These are phyloP conservation scores for Backusella australiensis DNA, from an alignment of 192 early-diverging fungal species.

Conservation along the genomic window DNA sequence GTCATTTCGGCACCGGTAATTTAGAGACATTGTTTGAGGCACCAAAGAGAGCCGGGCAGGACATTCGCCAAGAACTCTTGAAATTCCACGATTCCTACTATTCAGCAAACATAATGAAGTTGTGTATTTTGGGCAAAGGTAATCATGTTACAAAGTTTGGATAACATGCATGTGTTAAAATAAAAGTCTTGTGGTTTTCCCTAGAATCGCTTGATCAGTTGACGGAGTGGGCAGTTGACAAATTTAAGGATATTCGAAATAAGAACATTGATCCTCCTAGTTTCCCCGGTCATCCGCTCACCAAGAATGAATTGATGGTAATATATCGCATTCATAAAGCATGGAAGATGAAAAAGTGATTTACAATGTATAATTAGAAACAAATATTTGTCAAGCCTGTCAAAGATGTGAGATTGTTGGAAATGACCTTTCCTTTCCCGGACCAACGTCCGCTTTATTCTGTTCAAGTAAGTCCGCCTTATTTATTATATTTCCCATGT, in stretches of 20 bases:
- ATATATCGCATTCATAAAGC: too few relatives aligned
- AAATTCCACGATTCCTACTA: constrained; percentile 89
- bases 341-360: not conserved
- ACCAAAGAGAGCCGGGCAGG: constrained; percentile 62
- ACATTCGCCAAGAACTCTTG: constrained; percentile 80
- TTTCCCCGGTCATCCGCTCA: constrained; percentile 74
- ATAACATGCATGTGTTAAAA: not conserved
- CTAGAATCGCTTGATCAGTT: constrained; percentile 86
- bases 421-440: constrained; percentile 84
- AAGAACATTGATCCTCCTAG: constrained; percentile 66
- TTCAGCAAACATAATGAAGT: constrained; percentile 93
- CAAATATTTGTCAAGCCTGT: constrained; percentile 70
- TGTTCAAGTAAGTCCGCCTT: constrained; percentile 31
- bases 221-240: constrained; percentile 72
- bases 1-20: constrained; percentile 91
- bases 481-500: not conserved
- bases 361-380: constrained; percentile 43
- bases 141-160: not conserved
- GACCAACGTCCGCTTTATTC: constrained; percentile 61
- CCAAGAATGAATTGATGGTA: constrained; percentile 61
- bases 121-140: constrained; percentile 80
- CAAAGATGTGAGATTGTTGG: constrained; percentile 73
- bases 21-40: constrained; percentile 74
- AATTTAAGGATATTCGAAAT: constrained; percentile 76
- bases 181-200: not conserved